Evolutionary conservation across 768 basidiomycete genomes (phyloP), one percentile per base, ranked within the genome.

Genomic region (Harrya chromipes): DNA sequence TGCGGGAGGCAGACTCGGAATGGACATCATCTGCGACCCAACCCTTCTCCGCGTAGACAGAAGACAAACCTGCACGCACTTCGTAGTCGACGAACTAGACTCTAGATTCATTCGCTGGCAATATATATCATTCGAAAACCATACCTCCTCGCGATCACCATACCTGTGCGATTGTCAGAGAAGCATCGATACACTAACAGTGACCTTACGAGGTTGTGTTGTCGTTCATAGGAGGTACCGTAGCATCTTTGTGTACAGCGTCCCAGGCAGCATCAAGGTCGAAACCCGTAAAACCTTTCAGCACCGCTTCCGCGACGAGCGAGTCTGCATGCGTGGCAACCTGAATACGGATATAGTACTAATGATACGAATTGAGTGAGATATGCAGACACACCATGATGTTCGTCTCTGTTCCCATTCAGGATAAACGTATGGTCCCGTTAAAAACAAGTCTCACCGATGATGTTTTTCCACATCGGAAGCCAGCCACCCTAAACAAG

Each of bases 391-490:
- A 5, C 47, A 81, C 83, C 89, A 92, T 92, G 57, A 90, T 90
- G 56, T 89, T 92, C 1, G 89, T 90, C 61, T 92, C 86, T 72
- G 41, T 23, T 21, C 8, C 21, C 12, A 12, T 17, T 54, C 14
- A 50, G 29, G 33, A 42, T 21, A 16, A 23, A 33, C 23, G 13
- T 4, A 2, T 13, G 8, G 2, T 36, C n/a, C 3, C 17, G 40
- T 12, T 4, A 13, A 29, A 29, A 27, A 24, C 10, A 12, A 38
- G 17, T 55, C 72, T 53, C 40, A 80, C 82, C 82, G 21, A 86
- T 80, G 13, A 91, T 77, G 53, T 91, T 91, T 69, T 90, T 91
- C 90, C 90, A 92, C 88, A 91, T 90, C 0, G 90, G 90, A 33
- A 92, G 69, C 87, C 89, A 89, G 4, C 90, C 90, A 14, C 86